Evolutionary conservation across 2,329 filamentous ascomycete genomes (phyloP).

Genomic region (Trichophyton rubrum): DNA sequence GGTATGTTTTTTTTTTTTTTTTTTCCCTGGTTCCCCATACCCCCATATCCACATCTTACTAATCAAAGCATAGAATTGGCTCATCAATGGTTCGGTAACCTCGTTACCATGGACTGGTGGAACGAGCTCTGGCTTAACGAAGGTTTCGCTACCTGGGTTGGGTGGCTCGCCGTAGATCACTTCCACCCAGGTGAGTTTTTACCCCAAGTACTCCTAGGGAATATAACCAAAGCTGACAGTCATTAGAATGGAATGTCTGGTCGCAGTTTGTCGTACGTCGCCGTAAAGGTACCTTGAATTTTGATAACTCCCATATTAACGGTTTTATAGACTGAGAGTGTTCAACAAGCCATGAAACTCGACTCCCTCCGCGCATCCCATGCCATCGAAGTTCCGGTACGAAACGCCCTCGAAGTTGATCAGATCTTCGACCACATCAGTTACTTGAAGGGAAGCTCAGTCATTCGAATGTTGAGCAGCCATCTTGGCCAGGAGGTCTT

Average conservation of each 20-base stretch:
- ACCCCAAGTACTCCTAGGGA: neutral
- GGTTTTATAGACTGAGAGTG: conserved; percentile 59
- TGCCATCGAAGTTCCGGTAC: conserved; percentile 89
- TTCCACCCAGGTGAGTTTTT: conserved; percentile 57
- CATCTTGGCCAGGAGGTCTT: conserved; percentile 82
- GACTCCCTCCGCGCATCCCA: conserved; percentile 87
- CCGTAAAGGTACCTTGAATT: conserved; percentile 39
- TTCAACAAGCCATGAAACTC: conserved; percentile 80
- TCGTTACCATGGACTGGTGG: conserved; percentile 97
- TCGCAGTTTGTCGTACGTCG: conserved; percentile 74
- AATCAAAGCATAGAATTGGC: conserved; percentile 54
- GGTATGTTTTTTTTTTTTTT: conserved; percentile 21
- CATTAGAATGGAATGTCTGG: conserved; percentile 86
- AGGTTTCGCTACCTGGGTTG: conserved; percentile 96
- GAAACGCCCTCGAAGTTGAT: conserved; percentile 87
- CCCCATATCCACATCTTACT: neutral
- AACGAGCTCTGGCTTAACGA: conserved; percentile 89
- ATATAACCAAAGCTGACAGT: conserved; percentile 13
- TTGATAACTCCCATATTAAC: conserved; percentile 24
- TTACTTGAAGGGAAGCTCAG: conserved; percentile 91
- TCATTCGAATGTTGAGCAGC: conserved; percentile 89
- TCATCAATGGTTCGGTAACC: conserved; percentile 91
- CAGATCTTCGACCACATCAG: conserved; percentile 97
- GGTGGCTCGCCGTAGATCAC: conserved; percentile 83
- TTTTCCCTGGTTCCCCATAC: neutral